Evolutionary conservation across 2,329 filamentous ascomycete species (phyloP).

Genomic region (Tolypocladium cylindrosporum): DNA sequence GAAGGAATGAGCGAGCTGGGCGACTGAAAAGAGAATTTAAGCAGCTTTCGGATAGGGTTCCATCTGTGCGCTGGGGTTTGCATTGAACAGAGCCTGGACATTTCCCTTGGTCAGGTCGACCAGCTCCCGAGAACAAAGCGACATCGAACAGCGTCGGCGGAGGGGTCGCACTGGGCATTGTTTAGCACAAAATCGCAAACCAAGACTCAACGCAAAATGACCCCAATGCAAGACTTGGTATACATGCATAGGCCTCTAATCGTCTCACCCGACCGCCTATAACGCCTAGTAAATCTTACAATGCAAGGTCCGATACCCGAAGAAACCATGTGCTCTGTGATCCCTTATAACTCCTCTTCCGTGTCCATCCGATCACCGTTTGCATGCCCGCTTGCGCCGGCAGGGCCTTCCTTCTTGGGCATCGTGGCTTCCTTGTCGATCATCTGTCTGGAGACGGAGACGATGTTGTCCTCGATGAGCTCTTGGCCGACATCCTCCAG

Average conservation of each 20-base stretch:
- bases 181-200: neutral
- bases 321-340: conserved; percentile 10
- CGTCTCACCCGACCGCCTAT: conserved; percentile 14
- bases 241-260: conserved; percentile 3
- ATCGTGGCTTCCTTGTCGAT: conserved; percentile 98
- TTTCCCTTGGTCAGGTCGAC: neutral
- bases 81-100: neutral
- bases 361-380: conserved; percentile 59
- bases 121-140: neutral
- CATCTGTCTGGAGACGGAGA: conserved; percentile 96
- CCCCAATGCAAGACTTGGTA: conserved; percentile 3
- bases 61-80: neutral
- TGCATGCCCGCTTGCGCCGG: conserved; percentile 34
- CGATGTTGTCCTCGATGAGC: conserved; percentile 98
- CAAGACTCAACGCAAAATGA: conserved; percentile 2
- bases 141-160: neutral
- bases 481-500: conserved; percentile 93
- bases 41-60: neutral
- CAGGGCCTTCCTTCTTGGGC: conserved; percentile 54
- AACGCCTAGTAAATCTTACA: conserved; percentile 23
- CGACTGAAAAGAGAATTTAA: neutral
- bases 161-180: neutral
- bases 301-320: conserved; percentile 8
- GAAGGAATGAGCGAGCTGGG: neutral
- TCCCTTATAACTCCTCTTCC: conserved; percentile 44